phyloP scores from a whole-genome alignment of 768 basidiomycete species.

The Pulveroboletus sp. region DNA sequence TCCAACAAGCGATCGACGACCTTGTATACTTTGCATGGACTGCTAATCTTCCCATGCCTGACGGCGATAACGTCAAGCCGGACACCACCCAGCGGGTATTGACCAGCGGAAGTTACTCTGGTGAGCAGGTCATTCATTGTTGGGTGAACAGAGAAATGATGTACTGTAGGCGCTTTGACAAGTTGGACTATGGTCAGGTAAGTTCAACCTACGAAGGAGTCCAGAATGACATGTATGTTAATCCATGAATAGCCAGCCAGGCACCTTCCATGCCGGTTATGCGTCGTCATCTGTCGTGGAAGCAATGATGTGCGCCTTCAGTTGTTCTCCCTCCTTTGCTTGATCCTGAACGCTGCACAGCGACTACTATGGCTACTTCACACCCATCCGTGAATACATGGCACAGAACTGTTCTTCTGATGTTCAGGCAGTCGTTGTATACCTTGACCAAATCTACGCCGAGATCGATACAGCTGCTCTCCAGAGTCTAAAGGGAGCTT shows the following conservation, averaged over 20 bases:
- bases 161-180: constrained; percentile 38
- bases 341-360: constrained; percentile 3
- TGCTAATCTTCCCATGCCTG: constrained; percentile 64
- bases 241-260: constrained; percentile 33
- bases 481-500: constrained; percentile 51
- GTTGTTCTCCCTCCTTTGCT: not conserved
- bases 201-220: constrained; percentile 12
- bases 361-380: constrained; percentile 51
- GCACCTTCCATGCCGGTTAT: constrained; percentile 41
- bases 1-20: constrained; percentile 76
- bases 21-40: constrained; percentile 67
- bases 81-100: constrained; percentile 43
- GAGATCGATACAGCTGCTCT: constrained; percentile 46
- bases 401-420: constrained; percentile 73
- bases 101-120: constrained; percentile 42
- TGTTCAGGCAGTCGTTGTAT: constrained; percentile 57
- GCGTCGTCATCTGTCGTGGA: constrained; percentile 50
- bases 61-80: constrained; percentile 58
- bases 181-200: constrained; percentile 72
- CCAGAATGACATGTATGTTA: not conserved
- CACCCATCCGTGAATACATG: constrained; percentile 67
- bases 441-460: constrained; percentile 58
- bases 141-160: not conserved
- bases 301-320: constrained; percentile 36
- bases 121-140: constrained; percentile 5